phyloP scores from a whole-genome alignment of 2,329 filamentous ascomycete species.

The Claviceps africana region DNA sequence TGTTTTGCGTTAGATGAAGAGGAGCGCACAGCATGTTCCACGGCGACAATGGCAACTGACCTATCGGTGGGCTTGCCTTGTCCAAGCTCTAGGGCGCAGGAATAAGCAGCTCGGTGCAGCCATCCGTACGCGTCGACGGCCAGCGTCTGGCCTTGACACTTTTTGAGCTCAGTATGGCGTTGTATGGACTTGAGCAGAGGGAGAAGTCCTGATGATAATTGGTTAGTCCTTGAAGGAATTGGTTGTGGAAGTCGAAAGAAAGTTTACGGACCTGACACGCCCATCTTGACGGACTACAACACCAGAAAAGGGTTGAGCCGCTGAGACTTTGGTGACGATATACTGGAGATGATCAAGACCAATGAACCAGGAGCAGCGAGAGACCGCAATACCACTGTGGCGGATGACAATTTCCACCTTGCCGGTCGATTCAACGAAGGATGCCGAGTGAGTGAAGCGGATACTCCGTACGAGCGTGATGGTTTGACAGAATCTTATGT shows the following conservation, averaged over 20 bases:
- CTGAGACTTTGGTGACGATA: background rate
- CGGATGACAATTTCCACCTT: background rate
- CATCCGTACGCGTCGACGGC: constrained; percentile 97
- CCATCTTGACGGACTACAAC: constrained; percentile 15
- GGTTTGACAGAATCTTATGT: background rate
- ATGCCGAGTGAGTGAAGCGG: background rate
- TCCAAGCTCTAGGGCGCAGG: constrained; percentile 82
- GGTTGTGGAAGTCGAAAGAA: background rate
- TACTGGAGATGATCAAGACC: background rate
- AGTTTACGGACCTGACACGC: constrained; percentile 20
- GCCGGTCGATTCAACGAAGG: background rate
- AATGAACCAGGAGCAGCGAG: background rate
- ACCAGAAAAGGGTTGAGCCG: background rate
- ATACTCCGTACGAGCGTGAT: background rate
- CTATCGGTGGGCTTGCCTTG: constrained; percentile 77
- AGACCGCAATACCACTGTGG: background rate
- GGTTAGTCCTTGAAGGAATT: background rate
- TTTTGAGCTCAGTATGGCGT: constrained; percentile 71
- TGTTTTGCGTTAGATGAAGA: constrained; percentile 1
- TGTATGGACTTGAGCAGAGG: constrained; percentile 94
- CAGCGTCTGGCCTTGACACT: constrained; percentile 73
- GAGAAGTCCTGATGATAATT: constrained; percentile 51
- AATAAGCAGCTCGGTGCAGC: constrained; percentile 84
- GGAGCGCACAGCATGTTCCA: background rate
- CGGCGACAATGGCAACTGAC: constrained; percentile 32